A percentile compares a stretch with the other conserved stretches of the same genome.
Evolutionary conservation across 768 basidiomycete species (phyloP).

Genomic region (Cytidiella melzeri): DNA sequence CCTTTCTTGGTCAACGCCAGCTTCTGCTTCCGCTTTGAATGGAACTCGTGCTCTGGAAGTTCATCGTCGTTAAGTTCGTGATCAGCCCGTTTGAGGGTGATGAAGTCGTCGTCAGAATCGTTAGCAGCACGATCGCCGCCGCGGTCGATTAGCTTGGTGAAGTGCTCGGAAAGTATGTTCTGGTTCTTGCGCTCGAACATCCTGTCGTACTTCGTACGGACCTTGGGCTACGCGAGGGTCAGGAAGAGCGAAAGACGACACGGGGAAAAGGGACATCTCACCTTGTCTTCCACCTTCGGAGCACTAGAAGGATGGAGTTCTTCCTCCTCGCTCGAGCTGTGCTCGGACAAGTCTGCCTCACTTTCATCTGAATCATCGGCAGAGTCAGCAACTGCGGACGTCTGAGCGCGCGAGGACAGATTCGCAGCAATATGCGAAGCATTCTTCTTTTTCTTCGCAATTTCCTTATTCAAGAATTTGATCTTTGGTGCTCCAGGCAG

Average conservation of each 20-base stretch:
- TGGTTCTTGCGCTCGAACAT: slow-evolving; percentile 99
- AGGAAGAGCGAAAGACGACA: no score
- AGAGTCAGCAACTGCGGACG: slow-evolving; percentile 1
- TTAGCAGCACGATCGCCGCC: slow-evolving; percentile 37
- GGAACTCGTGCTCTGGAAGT: slow-evolving; percentile 35
- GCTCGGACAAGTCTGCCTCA: slow-evolving; percentile 18
- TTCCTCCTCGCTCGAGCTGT: slow-evolving; percentile 25
- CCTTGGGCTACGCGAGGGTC: slow-evolving; percentile 34
- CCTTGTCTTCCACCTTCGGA: background rate
- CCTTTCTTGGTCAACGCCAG: slow-evolving; percentile 69
- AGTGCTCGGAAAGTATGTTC: slow-evolving; percentile 85
- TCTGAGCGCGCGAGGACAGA: slow-evolving; percentile 25
- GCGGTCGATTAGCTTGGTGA: slow-evolving; percentile 80
- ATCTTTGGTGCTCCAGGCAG: slow-evolving; percentile 94
- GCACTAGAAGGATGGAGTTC: slow-evolving; percentile 5
- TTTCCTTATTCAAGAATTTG: slow-evolving; percentile 70
- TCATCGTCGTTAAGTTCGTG: slow-evolving; percentile 54
- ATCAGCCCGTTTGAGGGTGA: slow-evolving; percentile 87
- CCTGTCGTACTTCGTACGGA: slow-evolving; percentile 92
- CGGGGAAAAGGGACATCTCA: no score
- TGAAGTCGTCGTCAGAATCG: slow-evolving; percentile 71
- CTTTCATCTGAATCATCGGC: slow-evolving; percentile 13
- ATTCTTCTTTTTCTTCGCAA: slow-evolving; percentile 75
- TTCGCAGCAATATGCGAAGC: slow-evolving; percentile 41
- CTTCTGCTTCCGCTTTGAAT: slow-evolving; percentile 88